Base-by-base conservation (phyloP, 305 asterid species). In the Fraxinus sp. region DNA sequence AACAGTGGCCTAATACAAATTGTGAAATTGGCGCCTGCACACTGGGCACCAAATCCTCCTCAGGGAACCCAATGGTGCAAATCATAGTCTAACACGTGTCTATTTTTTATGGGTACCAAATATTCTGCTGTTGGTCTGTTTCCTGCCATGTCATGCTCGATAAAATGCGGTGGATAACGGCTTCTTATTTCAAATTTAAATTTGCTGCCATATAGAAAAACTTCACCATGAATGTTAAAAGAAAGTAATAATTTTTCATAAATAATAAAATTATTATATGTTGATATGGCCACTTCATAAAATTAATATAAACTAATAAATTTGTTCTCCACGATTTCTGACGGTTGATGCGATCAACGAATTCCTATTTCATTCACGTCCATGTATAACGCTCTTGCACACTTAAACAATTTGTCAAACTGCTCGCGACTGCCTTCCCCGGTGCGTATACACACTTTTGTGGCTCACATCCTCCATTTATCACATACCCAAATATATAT, bases 71-170 rank as follows among this genome's bases (percentile, higher is more conserved):
- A 41, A 4, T 9, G 22, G 36, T 14, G 14, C 49, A n/a, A 73
- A 70, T 52, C 52, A 24, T 2, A 46, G 72, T 76, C 11, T 59
- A 74, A 28, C 86, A 85, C 87, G 86, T 83, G 86, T 85, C 87
- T 10, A 5, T 79, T 52, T 52, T 49, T 37, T 22, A 83, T 83
- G 88, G 86, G 85, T 41, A 52, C 76, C 81, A 24, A 33, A 36
- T 5, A 6, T 14, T 0, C 64, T 13, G 83, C 88, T 87, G 85
- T 83, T 85, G 85, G 88, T 75, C 76, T n/a, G 1, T 66, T 32
- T 39, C 0, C 6, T 59, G 85, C 82, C 90, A 85, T 83, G 84
- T 83, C 89, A 82, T 43, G 62, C 62, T 32, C 0, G 0, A 20
- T 66, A 26, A 66, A 52, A 75, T 7, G 20, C 30, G 0, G 7